Evolutionary conservation across 2,329 filamentous ascomycete genomes (phyloP).

Genomic region (Colletotrichum gigasporum): DNA sequence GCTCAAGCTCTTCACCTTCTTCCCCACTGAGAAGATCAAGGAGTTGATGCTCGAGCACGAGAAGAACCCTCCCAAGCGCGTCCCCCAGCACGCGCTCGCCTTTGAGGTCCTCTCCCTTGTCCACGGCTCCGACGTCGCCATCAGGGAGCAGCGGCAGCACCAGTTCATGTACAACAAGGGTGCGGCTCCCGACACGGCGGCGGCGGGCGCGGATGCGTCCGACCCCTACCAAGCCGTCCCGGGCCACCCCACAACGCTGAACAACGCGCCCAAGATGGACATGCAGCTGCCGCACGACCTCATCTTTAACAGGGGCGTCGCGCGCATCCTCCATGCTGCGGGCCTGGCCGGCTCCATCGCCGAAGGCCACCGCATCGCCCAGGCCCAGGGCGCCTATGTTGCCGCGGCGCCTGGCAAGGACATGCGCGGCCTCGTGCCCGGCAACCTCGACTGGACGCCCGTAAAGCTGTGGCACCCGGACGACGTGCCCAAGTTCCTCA

Average conservation of each 20-base stretch:
- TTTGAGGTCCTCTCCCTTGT: conserved; percentile 83
- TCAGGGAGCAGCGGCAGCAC: conserved; percentile 67
- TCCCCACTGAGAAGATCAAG: conserved; percentile 76
- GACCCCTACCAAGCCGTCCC: conserved; percentile 32
- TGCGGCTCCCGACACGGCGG: conserved; percentile 16
- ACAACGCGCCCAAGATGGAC: conserved; percentile 61
- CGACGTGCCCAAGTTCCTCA: conserved; percentile 68
- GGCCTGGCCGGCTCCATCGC: conserved; percentile 65
- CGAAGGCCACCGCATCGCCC: conserved; percentile 68
- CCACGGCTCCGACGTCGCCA: conserved; percentile 74
- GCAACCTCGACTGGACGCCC: conserved; percentile 67
- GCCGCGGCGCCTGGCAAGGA: conserved; percentile 58
- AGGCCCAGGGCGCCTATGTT: conserved; percentile 67
- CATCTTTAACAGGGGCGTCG: conserved; percentile 63
- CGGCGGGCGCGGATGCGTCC: conserved; percentile 17
- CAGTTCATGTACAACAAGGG: conserved; percentile 55
- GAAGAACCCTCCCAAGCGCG: conserved; percentile 73
- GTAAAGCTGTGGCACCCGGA: conserved; percentile 67
- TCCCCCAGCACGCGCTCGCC: conserved; percentile 86
- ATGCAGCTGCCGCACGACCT: conserved; percentile 68
- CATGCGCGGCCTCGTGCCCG: conserved; percentile 53
- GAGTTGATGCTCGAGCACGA: conserved; percentile 74
- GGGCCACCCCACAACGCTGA: conserved; percentile 40
- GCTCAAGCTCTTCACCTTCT: conserved; percentile 90
- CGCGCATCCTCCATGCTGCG: conserved; percentile 66